Percentiles rank a stretch among this genome's conserved stretches.
Conservation (phyloP, 176 grass and related monocot genomes). For the Thalia dealbata region DNA sequence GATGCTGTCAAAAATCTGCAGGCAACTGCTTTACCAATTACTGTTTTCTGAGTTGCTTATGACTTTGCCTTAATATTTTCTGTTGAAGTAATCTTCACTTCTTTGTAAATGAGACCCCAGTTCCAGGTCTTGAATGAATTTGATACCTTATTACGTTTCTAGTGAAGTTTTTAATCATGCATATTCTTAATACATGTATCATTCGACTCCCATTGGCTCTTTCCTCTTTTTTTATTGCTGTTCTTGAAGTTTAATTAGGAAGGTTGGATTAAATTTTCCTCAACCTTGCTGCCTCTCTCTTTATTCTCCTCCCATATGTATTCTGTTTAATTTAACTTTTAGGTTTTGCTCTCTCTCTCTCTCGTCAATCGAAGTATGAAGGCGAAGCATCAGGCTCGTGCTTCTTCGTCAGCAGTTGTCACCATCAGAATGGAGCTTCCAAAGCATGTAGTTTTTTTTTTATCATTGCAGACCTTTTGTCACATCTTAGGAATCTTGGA, state of each 20-base stretch:
- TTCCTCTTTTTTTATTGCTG: neutral
- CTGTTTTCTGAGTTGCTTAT: neutral
- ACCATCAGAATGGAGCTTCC: neutral
- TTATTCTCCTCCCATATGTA: too few species aligned
- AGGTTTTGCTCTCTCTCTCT: too few species aligned
- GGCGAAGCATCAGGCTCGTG: neutral
- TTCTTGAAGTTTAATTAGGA: neutral
- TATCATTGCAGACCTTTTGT: neutral
- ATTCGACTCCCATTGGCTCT: too few species aligned
- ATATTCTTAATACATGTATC: too few species aligned
- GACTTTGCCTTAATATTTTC: neutral
- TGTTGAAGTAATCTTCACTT: slow-evolving; percentile 1
- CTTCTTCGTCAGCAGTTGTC: neutral
- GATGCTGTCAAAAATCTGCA: slow-evolving; percentile 9
- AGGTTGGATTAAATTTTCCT: neutral
- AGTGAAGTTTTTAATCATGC: neutral
- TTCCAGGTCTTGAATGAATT: slow-evolving; percentile 6
- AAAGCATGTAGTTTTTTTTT: neutral
- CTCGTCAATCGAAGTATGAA: too few species aligned
- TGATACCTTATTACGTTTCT: neutral
- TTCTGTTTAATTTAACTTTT: too few species aligned
- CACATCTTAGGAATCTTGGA: neutral
- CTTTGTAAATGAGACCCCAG: slow-evolving; percentile 2
- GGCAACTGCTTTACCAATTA: slow-evolving; percentile 1
- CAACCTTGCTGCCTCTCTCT: neutral